These are phyloP conservation scores for Neurospora crassa DNA, from an alignment of 2,329 filamentous ascomycete genomes.

Conservation along the genomic window DNA sequence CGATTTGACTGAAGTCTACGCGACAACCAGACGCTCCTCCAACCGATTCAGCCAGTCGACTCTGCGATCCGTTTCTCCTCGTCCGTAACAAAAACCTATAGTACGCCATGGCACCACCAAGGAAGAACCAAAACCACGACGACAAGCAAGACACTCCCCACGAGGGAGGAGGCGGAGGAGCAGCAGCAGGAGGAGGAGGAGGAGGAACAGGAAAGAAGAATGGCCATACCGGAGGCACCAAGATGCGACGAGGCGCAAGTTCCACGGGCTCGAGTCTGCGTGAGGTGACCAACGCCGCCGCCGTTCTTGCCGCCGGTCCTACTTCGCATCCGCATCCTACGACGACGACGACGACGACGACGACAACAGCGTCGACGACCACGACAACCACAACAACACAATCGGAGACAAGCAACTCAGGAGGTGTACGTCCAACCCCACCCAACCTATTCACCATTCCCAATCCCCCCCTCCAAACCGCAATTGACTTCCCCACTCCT, in stretches of 20 bases:
- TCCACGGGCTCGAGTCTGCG: constrained; percentile 38
- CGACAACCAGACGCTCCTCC: background rate
- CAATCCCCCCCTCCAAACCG: background rate
- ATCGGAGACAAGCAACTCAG: constrained; percentile 11
- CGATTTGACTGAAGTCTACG: background rate
- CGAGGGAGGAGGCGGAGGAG: constrained; percentile 13
- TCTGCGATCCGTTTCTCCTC: background rate
- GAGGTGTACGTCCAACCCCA: constrained; percentile 13
- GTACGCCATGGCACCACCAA: constrained; percentile 33
- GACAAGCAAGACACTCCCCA: constrained; percentile 30
- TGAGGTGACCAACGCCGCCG: constrained; percentile 31
- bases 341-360: constrained; percentile 13
- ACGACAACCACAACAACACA: constrained; percentile 11
- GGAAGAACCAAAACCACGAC: constrained; percentile 36
- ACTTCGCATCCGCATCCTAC: constrained; percentile 24
- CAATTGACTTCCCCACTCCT: background rate
- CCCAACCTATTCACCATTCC: background rate
- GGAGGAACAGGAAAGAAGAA: constrained; percentile 35
- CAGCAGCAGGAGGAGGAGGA: constrained; percentile 13
- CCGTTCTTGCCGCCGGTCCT: constrained; percentile 13
- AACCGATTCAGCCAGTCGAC: background rate
- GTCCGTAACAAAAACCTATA: background rate
- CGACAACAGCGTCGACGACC: constrained; percentile 6
- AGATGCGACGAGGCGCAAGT: constrained; percentile 46
- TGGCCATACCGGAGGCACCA: constrained; percentile 25